These are phyloP conservation scores for Xylaria flabelliformis DNA, from an alignment of 495 filamentous ascomycete species.

Conservation along the genomic window DNA sequence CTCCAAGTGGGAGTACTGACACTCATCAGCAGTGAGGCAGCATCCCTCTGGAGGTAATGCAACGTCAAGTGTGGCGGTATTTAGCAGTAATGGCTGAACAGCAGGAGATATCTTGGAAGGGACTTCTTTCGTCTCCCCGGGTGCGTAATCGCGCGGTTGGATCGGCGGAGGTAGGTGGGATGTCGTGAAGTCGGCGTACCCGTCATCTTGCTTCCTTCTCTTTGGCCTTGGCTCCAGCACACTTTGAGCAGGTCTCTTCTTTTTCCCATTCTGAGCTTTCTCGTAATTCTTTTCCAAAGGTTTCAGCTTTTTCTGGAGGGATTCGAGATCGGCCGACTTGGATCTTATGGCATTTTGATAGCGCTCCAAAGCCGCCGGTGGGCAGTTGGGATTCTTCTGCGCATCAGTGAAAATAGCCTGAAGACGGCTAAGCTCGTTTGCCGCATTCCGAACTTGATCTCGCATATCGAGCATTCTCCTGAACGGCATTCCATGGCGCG, in stretches of 20 bases:
- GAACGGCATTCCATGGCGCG: slow-evolving; percentile 2
- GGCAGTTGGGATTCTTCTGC: neutral
- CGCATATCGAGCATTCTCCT: neutral
- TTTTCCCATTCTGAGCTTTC: neutral
- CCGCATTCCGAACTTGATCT: neutral
- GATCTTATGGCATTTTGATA: neutral
- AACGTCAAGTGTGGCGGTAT: slow-evolving; percentile 16
- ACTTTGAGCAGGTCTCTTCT: neutral
- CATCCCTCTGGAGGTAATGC: neutral
- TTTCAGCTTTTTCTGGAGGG: neutral
- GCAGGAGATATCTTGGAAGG: neutral
- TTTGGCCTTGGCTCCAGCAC: neutral
- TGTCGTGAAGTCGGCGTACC: neutral
- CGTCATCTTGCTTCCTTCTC: neutral
- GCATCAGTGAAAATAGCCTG: neutral
- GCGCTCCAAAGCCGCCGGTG: neutral
- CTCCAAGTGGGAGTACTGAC: slow-evolving; percentile 13
- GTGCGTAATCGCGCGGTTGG: neutral
- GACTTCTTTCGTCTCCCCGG: neutral
- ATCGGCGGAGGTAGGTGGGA: neutral
- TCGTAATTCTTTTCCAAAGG: slow-evolving; percentile 13
- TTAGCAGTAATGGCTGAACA: neutral
- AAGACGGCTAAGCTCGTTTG: neutral
- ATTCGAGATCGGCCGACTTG: slow-evolving; percentile 5
- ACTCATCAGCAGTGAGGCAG: slow-evolving; percentile 1